Base-by-base conservation (phyloP, 768 basidiomycete genomes). In the Rhodotorula babjevae region DNA sequence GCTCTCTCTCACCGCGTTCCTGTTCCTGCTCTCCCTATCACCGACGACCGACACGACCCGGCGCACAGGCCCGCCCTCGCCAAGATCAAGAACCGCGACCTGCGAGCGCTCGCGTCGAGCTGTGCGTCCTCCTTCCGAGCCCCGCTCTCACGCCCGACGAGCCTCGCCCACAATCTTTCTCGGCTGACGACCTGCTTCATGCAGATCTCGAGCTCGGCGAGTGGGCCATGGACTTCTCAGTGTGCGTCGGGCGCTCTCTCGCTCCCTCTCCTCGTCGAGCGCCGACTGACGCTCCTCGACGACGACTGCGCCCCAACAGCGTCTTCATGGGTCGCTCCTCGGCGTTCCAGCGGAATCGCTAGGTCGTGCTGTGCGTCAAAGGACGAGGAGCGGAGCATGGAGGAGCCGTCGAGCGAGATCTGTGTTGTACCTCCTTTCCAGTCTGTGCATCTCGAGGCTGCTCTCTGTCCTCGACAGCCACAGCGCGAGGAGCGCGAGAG, bases 301-400 rank as follows among this genome's bases (percentile, higher is more conserved):
- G 36, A 36, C 36, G 36, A 36, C 36, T 4, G 5, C 36, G 36
- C 4, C 10, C 15, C 33, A 25, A 18, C 42, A 65, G 58, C 33
- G 70, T 71, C 55, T 40, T 71, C 47, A 67, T 71, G 65, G 70
- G 70, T 16, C 70, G 70, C 11, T 71, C 70, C 0, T 67, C 65
- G 47, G 61, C 65, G 25, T 71, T 71, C 52, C 55, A 66, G 29
- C 65, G 70, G 42, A 55, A 47, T 8, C 63, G 69, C 2, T 71
- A 55, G 15, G 25, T 14, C 27, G 19, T 8, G 6, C n/a, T 5
- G 52, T 10, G n/a, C 12, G 44, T 12, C 3, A 15, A 15, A 9
- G 44, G 44, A 18, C 12, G 44, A 18, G 44, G 44, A 11, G 44
- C 44, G 6, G 44, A 46, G 44, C 44, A 42, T n/a, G 36, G 9